These are phyloP conservation scores for Mycogone perniciosa DNA, from an alignment of 2,329 filamentous ascomycete species.

Conservation along the genomic window DNA sequence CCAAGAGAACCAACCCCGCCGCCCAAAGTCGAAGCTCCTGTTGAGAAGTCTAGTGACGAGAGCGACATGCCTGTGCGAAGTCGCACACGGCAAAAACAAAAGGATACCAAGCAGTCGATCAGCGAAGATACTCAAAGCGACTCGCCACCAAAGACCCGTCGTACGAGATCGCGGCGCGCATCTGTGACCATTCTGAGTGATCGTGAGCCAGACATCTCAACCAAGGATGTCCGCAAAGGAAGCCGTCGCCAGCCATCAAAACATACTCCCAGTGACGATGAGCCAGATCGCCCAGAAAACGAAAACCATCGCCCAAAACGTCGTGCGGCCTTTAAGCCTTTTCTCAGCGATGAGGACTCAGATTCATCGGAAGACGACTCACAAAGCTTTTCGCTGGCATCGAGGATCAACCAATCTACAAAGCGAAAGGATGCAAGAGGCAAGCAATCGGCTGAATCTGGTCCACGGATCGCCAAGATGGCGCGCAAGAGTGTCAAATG, in stretches of 20 bases:
- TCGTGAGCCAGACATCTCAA: slow-evolving; percentile 8
- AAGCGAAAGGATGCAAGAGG: not conserved
- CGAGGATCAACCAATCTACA: not conserved
- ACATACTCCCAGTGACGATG: no score
- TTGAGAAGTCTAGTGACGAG: not conserved
- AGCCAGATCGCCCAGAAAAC: no score
- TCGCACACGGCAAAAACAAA: not conserved
- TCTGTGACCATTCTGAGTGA: not conserved
- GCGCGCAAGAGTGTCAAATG: slow-evolving; percentile 39
- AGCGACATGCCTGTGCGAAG: not conserved
- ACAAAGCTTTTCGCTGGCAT: not conserved
- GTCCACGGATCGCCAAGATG: slow-evolving; percentile 34
- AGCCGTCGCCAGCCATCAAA: not conserved
- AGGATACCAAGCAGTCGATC: not conserved
- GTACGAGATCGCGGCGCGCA: no score
- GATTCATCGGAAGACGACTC: not conserved
- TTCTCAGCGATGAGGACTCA: not conserved
- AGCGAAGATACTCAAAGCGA: not conserved
- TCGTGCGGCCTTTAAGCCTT: not conserved
- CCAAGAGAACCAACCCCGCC: not conserved
- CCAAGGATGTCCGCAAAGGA: not conserved
- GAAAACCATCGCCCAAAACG: not conserved
- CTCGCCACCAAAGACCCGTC: not conserved
- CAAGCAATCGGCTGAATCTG: slow-evolving; percentile 10
- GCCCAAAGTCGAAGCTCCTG: not conserved